Evolutionary conservation across 176 grass and related monocot species (phyloP).

Genomic region (Zoysia japonica): DNA sequence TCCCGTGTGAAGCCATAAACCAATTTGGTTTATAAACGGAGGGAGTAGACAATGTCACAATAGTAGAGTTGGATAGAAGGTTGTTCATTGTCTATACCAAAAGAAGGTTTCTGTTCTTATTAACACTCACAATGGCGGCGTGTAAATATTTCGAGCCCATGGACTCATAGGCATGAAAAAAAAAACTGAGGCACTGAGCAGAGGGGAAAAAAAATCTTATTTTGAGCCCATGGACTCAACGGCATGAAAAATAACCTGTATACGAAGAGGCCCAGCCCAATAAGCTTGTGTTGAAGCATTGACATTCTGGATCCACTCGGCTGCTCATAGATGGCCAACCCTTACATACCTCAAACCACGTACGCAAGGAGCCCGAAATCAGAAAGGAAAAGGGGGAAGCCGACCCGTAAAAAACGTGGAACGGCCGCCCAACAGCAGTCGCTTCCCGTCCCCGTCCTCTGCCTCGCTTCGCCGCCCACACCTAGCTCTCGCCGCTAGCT

Average conservation of each 20-base stretch:
- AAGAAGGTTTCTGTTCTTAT: no score
- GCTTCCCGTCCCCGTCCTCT: constrained; percentile 40
- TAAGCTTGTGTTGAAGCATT: neutral
- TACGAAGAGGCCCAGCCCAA: neutral
- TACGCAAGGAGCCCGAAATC: neutral
- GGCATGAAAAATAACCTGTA: no score
- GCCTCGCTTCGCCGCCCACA: neutral
- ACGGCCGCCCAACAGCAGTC: constrained; percentile 48
- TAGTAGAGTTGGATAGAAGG: neutral
- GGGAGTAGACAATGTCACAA: neutral
- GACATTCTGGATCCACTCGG: neutral
- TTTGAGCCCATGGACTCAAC: neutral
- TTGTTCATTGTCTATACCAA: neutral
- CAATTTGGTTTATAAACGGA: no score
- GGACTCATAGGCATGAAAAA: no score
- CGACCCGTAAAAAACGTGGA: constrained; percentile 34
- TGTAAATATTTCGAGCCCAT: no score
- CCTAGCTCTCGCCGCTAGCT: neutral
- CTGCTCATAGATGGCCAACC: neutral
- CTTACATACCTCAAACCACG: neutral
- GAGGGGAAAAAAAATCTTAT: no score
- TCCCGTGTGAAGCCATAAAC: no score
- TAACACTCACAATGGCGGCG: no score
- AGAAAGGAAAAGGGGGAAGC: constrained; percentile 20
- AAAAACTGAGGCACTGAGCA: no score